Base-by-base conservation (phyloP, 257 asterid species). In the Haberlea rhodopensis region DNA sequence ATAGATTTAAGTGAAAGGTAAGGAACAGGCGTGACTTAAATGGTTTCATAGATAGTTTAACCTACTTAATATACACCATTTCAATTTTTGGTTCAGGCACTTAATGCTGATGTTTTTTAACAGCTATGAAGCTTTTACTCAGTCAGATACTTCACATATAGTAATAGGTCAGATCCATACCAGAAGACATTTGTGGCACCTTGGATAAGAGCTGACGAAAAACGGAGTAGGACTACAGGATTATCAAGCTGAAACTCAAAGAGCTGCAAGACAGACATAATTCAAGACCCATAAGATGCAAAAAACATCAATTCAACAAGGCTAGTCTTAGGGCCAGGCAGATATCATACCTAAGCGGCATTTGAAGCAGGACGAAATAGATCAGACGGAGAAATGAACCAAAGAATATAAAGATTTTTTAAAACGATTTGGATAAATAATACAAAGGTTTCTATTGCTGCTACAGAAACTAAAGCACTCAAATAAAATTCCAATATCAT, bases 161-260 rank as follows among this genome's bases (percentile, higher is more conserved):
- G 32, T 45, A 54, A 34, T 29, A 48, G 67, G 55, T 37, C 46
- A 75, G 69, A 25, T 58, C 72, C 91, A 74, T 87, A 94, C 99
- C 99, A 94, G 83, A 94, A 94, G 66, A 94, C 96, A 81, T 79
- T 87, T 75, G 86, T 81, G 76, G 97, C 94, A 73, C 97, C 99
- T 81, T 90, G 94, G 62, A 90, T 86, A 64, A 94, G 96, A 76
- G 99, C 99, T 56, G 88, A 83, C 13, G 96, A 90, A 72, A 78
- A 90, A 13, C 99, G 97, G 29, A 85, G 89, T 53, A 87, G 89
- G 71, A 78, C 85, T 72, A 85, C 97, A 20, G 87, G 84, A 74
- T 76, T 83, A 68, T 87, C 96, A 60, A 87, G 87, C 60, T 87
- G 83, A 74, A 80, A 83, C 81, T 90, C 96, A 66, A 94, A 94